Evolutionary conservation across 1,284 basidiomycete genomes (phyloP).

Genomic region (Puccinia polysora): DNA sequence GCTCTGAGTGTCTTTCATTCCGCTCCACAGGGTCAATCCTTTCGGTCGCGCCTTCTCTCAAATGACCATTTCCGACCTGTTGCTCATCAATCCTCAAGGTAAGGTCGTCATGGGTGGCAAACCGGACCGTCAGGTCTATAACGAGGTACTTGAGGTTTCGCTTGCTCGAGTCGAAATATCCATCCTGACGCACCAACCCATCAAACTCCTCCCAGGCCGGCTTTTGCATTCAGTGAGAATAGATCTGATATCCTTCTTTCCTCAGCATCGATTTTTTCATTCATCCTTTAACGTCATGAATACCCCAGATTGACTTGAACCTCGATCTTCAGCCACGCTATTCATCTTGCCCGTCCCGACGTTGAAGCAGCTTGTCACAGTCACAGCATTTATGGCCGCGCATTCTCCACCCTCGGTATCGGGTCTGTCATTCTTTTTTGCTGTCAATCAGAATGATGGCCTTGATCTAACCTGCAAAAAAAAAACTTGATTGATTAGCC

Average conservation of each 20-base stretch:
- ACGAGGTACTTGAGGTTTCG: too few relatives aligned
- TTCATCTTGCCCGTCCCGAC: conserved; percentile 63
- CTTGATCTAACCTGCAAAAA: too few relatives aligned
- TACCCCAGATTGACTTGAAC: too few relatives aligned
- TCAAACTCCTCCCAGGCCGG: too few relatives aligned
- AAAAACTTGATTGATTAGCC: conserved; percentile 48
- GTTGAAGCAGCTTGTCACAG: conserved; percentile 64
- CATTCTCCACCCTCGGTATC: conserved; percentile 62
- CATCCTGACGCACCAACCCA: too few relatives aligned
- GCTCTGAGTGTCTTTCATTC: too few relatives aligned
- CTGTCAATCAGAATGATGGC: too few relatives aligned
- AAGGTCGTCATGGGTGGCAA: conserved; percentile 56
- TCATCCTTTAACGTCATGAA: too few relatives aligned
- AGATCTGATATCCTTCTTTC: too few relatives aligned
- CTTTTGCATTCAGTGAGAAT: too few relatives aligned
- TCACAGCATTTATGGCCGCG: conserved; percentile 62
- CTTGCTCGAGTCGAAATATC: too few relatives aligned
- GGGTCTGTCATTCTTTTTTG: conserved; percentile 58
- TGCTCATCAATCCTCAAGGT: conserved; percentile 58
- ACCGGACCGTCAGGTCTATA: conserved; percentile 50
- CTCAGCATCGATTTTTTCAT: too few relatives aligned
- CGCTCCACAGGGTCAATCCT: conserved; percentile 28
- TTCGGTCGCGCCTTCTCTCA: conserved; percentile 54
- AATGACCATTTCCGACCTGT: conserved; percentile 57
- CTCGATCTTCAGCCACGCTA: conserved; percentile 53